Evolutionary conservation across 805 yeast genomes (phyloP).

Genomic region (Candida pseudofarinosa): DNA sequence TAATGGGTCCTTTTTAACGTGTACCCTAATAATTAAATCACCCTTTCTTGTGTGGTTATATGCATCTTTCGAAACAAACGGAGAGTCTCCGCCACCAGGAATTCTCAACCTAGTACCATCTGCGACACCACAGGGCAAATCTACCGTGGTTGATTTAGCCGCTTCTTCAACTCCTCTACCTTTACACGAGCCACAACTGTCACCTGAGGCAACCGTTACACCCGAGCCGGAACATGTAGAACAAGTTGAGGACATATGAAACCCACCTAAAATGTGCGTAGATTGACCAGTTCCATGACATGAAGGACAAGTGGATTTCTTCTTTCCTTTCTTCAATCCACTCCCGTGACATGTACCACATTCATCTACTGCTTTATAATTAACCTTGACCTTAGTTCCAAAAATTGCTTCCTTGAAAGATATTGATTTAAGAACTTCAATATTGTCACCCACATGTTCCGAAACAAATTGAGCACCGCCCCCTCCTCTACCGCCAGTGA

Average conservation of each 20-base stretch:
- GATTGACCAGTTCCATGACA: conserved; percentile 95
- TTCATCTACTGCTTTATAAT: conserved; percentile 68
- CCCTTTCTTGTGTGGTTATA: conserved; percentile 72
- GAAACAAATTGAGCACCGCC: conserved; percentile 52
- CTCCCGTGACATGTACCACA: conserved; percentile 81
- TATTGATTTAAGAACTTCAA: conserved; percentile 72
- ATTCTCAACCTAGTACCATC: conserved; percentile 85
- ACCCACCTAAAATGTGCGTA: conserved; percentile 85
- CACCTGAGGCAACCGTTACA: conserved; percentile 60
- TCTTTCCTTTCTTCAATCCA: conserved; percentile 75
- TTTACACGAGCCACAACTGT: conserved; percentile 76
- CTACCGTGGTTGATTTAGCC: conserved; percentile 69
- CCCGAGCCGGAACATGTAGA: conserved; percentile 85
- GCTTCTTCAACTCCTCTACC: conserved; percentile 82
- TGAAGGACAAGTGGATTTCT: conserved; percentile 71
- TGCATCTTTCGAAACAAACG: conserved; percentile 66
- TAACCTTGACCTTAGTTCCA: conserved; percentile 65
- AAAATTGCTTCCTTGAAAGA: conserved; percentile 83
- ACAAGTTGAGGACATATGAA: conserved; percentile 96
- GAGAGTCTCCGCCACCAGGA: conserved; percentile 88
- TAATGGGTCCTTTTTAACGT: conserved; percentile 67
- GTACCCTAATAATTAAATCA: conserved; percentile 79
- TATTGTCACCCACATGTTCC: conserved; percentile 84
- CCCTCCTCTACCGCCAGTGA: conserved; percentile 41
- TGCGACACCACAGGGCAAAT: conserved; percentile 82